Percentiles rank a stretch among this genome's conserved stretches.
Evolutionary conservation across 2,329 filamentous ascomycete genomes (phyloP).

Genomic region (Sclerotinia spermophila): DNA sequence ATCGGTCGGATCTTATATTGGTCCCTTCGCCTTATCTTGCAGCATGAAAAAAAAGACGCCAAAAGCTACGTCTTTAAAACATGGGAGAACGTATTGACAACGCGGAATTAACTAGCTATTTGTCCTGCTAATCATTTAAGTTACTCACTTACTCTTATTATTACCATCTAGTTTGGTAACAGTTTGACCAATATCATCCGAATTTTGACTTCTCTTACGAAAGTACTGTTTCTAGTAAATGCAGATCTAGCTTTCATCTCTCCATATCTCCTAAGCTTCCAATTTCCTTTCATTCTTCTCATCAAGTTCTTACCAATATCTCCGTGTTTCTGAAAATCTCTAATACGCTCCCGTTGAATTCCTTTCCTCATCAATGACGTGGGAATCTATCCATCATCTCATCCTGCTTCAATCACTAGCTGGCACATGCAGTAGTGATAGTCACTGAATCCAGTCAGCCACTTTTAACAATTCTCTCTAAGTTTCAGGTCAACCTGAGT

Average conservation of each 20-base stretch:
- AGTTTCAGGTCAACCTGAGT: not conserved
- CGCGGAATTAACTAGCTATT: constrained; percentile 1
- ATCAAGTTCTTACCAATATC: constrained; percentile 1
- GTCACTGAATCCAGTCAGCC: constrained; percentile 25
- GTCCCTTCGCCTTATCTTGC: constrained; percentile 15
- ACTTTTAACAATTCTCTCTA: not conserved
- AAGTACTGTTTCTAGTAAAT: constrained; percentile 13
- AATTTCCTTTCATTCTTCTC: constrained; percentile 3
- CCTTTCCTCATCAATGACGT: constrained; percentile 34
- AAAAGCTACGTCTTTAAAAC: not conserved
- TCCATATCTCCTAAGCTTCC: constrained; percentile 1
- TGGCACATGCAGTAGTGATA: constrained; percentile 28
- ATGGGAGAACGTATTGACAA: constrained; percentile 7
- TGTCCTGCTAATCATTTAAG: constrained; percentile 3
- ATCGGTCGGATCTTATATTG: constrained; percentile 11
- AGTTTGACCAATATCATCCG: constrained; percentile 3
- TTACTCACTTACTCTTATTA: not conserved
- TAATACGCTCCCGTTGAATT: not conserved
- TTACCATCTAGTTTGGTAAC: not conserved
- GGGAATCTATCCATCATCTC: constrained; percentile 31
- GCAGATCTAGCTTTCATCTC: constrained; percentile 23
- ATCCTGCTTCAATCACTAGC: constrained; percentile 35
- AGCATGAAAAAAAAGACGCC: not conserved
- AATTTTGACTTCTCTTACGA: not conserved
- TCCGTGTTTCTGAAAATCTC: not conserved